These are phyloP conservation scores for Tilletia walkeri DNA, from an alignment of 1,284 basidiomycete species.

Conservation along the genomic window DNA sequence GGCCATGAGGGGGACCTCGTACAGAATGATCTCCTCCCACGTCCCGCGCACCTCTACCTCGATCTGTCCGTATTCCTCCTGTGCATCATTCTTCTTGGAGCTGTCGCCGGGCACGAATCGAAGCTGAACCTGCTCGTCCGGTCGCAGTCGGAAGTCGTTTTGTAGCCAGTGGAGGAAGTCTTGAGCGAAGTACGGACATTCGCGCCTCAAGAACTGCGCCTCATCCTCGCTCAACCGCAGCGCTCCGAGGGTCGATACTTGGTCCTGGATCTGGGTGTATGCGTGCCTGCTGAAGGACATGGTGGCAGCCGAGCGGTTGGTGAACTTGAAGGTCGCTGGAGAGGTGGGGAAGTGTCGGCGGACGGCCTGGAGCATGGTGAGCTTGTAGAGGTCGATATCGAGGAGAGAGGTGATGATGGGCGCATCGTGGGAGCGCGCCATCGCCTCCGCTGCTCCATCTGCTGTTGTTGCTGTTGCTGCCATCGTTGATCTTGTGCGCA, in stretches of 20 bases:
- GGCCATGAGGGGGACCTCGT: conserved; percentile 94
- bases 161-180: conserved; percentile 76
- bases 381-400: conserved; percentile 96
- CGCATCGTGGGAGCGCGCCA: neutral
- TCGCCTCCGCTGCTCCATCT: conserved; percentile 11
- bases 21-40: conserved; percentile 88
- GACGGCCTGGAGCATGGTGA: conserved; percentile 97
- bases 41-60: conserved; percentile 72
- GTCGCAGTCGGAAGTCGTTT: conserved; percentile 69
- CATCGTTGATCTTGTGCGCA: neutral
- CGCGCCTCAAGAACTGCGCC: conserved; percentile 66
- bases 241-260: conserved; percentile 65
- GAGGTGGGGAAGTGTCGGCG: conserved; percentile 73
- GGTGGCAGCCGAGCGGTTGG: conserved; percentile 69
- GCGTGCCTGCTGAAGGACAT: conserved; percentile 72
- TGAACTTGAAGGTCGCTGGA: conserved; percentile 69
- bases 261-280: conserved; percentile 65
- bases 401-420: conserved; percentile 65
- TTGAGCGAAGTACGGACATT: conserved; percentile 74
- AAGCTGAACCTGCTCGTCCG: conserved; percentile 71
- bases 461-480: neutral
- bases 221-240: conserved; percentile 69
- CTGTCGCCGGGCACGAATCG: conserved; percentile 65
- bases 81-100: conserved; percentile 18
- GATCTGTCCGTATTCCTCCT: conserved; percentile 65